Base-by-base conservation (phyloP, 345 rosid genomes). In the Populus tremula region DNA sequence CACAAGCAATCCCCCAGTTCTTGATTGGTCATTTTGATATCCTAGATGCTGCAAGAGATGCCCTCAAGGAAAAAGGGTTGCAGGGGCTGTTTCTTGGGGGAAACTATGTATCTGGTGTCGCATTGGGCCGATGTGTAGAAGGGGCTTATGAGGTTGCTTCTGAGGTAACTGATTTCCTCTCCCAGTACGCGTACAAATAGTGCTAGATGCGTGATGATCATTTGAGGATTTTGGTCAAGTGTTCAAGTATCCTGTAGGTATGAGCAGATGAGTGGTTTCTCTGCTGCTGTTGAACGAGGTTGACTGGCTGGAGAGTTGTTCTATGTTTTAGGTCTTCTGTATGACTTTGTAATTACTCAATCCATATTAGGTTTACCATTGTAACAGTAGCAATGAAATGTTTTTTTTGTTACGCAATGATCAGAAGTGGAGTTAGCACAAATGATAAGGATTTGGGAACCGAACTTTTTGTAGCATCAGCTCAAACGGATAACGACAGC, bases 1-100 rank as follows among this genome's bases (percentile, higher is more conserved):
- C 93, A 41, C 93, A 88, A 86, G 97, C 99, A 81, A 96, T 93
- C 81, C 98, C 99, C 21, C 96, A 96, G 80, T 96, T 96, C 81
- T 81, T 90, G 84, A 86, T 92, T 21, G 99, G 98, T 77, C 98
- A 95, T 83, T 79, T 92, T 39, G 97, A 89, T 79, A 76, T 86
- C 76, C 87, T 93, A 29, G 93, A 91, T 72, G 50, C 86, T 2
- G 92, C 93, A 74, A 91, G 89, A 87, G 63, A 83, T 68, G 89
- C 90, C 33, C 83, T 93, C 50, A 81, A 38, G 35, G 85, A 83
- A 71, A 81, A 81, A 25, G 97, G 93, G 17, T 74, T 87, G 81
- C 87, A 83, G 73, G 97, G 98, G 54, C 75, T 93, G 81, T 90
- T 90, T 79, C 84, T 92, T 23, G 97, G 97, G 1, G 98, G 96